Percentiles rank a stretch among this genome's conserved stretches.
These are phyloP conservation scores for Wickerhamiella qilinensis DNA, from an alignment of 805 yeast genomes.

Conservation along the genomic window DNA sequence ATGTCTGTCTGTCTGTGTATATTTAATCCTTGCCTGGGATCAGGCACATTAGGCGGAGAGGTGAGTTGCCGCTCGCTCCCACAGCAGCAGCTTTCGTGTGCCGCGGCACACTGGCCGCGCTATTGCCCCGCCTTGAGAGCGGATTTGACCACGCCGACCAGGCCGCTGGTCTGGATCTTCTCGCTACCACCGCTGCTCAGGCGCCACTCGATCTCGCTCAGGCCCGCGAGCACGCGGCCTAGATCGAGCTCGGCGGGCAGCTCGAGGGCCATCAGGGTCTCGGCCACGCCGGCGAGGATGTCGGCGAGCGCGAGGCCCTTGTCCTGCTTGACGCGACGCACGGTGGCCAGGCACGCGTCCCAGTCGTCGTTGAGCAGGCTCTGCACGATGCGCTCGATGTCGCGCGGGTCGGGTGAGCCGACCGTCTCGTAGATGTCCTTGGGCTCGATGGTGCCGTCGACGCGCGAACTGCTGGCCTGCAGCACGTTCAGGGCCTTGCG, in stretches of 20 bases:
- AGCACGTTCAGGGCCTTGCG: conserved; percentile 82
- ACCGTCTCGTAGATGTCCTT: conserved; percentile 83
- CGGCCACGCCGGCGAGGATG: conserved; percentile 58
- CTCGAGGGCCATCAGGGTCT: conserved; percentile 51
- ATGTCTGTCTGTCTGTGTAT: too few species aligned
- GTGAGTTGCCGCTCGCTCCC: too few species aligned
- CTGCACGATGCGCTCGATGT: conserved; percentile 57
- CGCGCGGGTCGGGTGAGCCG: conserved; percentile 88
- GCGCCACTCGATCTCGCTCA: conserved; percentile 82
- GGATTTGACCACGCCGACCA: conserved; percentile 67
- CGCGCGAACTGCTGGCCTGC: conserved; percentile 85
- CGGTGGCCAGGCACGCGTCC: conserved; percentile 55
- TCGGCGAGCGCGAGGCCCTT: conserved; percentile 89
- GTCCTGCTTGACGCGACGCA: conserved; percentile 44
- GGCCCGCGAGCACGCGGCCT: conserved; percentile 45
- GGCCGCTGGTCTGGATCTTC: conserved; percentile 75
- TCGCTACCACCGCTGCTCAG: conserved; percentile 88
- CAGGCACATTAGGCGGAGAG: too few species aligned
- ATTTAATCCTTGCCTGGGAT: too few species aligned
- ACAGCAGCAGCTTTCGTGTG: too few species aligned
- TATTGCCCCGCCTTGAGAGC: too few species aligned
- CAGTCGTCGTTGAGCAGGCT: conserved; percentile 78
- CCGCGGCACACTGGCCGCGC: too few species aligned
- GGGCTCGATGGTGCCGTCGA: conserved; percentile 41
- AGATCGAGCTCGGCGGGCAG: conserved; percentile 47